A percentile compares a stretch with the other conserved stretches of the same genome.
Conservation (phyloP, 345 rosid genomes). For the Luvunga scandens region DNA sequence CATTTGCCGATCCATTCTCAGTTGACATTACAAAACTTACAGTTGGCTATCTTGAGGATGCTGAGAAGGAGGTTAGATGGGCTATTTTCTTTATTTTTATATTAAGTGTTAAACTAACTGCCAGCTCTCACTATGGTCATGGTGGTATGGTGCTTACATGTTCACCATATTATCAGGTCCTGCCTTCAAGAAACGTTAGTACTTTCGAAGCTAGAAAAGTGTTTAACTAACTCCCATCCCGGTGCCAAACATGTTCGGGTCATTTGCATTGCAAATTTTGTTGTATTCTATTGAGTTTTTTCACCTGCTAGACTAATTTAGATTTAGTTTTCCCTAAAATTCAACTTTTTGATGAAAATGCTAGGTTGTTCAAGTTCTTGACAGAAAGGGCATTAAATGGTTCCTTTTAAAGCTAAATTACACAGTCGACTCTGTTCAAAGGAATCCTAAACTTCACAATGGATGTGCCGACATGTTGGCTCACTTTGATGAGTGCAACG, state of each 20-base stretch:
- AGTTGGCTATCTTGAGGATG: slow-evolving; percentile 82
- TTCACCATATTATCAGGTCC: too few relatives aligned
- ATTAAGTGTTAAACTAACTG: too few relatives aligned
- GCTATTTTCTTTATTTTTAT: not conserved
- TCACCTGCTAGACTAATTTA: not conserved
- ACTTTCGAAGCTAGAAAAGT: too few relatives aligned
- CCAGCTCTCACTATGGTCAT: too few relatives aligned
- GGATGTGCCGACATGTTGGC: slow-evolving; percentile 83
- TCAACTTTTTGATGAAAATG: slow-evolving; percentile 11
- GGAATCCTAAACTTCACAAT: slow-evolving; percentile 80
- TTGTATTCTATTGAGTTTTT: not conserved
- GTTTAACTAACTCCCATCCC: not conserved
- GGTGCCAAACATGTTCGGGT: not conserved
- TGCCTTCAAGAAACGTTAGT: too few relatives aligned
- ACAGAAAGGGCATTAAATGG: slow-evolving; percentile 68
- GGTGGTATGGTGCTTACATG: too few relatives aligned
- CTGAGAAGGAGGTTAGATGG: slow-evolving; percentile 78
- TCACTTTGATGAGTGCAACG: slow-evolving; percentile 91
- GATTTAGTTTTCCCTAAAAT: not conserved
- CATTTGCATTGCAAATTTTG: not conserved
- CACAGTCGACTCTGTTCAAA: slow-evolving; percentile 74
- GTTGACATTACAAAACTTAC: slow-evolving; percentile 73
- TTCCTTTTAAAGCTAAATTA: slow-evolving; percentile 75
- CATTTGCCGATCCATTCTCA: slow-evolving; percentile 62
- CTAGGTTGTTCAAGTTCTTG: slow-evolving; percentile 72